Base-by-base conservation (phyloP, 192 early-diverging fungal species). In the Coemansia erecta region DNA sequence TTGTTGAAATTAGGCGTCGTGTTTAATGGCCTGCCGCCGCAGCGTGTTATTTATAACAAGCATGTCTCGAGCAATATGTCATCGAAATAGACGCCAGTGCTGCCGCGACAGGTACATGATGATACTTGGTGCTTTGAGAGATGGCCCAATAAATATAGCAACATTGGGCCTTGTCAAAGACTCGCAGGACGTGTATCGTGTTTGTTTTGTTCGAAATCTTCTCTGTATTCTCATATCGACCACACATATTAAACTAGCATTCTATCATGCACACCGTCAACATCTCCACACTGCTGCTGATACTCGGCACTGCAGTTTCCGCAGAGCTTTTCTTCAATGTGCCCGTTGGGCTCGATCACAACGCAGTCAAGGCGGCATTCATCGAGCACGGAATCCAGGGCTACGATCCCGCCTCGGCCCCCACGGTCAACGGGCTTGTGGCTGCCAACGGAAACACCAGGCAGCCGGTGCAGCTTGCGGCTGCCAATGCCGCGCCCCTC, bases 241-340 rank as follows among this genome's bases (percentile, higher is more conserved):
- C 12, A 43, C 42, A 43, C 42, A n/a, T 43, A n/a, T 3, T 13
- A 43, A 13, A 43, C 17, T 8, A 43, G 8, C 17, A 8, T 8
- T 12, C 41, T n/a, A 24, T 10, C 6, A 64, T 64, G 62, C 62
- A 57, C 4, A 31, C 46, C 8, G 17, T 64, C 17, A 50, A 49
- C 13, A 40, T 56, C 37, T 61, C 60, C 37, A 24, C 62, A 13
- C 7, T 64, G 15, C 24, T 68, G 70, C 61, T 24, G 40, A 26
- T 59, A 19, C n/a, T 31, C 33, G 10, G 57, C 13, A 48, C 56
- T 3, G n/a, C 52, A 4, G 71, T 55, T 0, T 50, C 61, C 0
- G 63, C 52, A 31, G 65, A 71, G 15, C 47, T 68, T 11, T 68
- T 68, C 50, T 64, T 72, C 58, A 68, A 67, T 26, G 65, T 72